Evolutionary conservation across 306 rosid species (phyloP).

Genomic region (Vigna trinervia): DNA sequence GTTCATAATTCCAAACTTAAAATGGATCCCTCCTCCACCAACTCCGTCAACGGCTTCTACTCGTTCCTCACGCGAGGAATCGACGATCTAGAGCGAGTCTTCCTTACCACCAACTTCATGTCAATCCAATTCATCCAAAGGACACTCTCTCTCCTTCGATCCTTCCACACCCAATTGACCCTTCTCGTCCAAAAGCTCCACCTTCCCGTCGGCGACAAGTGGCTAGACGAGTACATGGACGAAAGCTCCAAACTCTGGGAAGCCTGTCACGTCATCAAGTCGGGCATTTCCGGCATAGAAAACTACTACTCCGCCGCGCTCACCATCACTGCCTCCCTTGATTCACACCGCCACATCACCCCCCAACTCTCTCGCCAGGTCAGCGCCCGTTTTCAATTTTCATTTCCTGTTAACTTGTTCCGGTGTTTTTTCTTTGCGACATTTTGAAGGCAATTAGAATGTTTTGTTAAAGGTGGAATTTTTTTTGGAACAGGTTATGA

Average conservation of each 20-base stretch:
- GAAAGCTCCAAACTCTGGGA: conserved; percentile 99
- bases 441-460: too few species aligned
- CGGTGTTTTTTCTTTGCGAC: too few species aligned
- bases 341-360: conserved; percentile 72
- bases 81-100: conserved; percentile 93
- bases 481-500: neutral
- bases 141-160: conserved; percentile 85
- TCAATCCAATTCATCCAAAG: conserved; percentile 98
- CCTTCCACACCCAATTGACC: conserved; percentile 89
- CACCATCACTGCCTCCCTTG: conserved; percentile 74
- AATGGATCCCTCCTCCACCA: conserved; percentile 95
- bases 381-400: neutral
- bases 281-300: conserved; percentile 89
- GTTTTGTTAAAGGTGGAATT: neutral
- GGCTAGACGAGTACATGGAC: conserved; percentile 99
- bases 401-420: neutral
- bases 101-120: conserved; percentile 86
- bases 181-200: conserved; percentile 95
- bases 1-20: neutral
- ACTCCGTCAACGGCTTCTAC: conserved; percentile 97
- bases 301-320: conserved; percentile 75
- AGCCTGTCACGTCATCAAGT: conserved; percentile 92
- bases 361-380: conserved; percentile 89
- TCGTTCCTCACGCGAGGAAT: conserved; percentile 86
- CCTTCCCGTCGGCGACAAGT: conserved; percentile 93